Evolutionary conservation across 805 yeast genomes (phyloP), one percentile per base, ranked within the genome.

Genomic region (Saturnispora gosingensis): DNA sequence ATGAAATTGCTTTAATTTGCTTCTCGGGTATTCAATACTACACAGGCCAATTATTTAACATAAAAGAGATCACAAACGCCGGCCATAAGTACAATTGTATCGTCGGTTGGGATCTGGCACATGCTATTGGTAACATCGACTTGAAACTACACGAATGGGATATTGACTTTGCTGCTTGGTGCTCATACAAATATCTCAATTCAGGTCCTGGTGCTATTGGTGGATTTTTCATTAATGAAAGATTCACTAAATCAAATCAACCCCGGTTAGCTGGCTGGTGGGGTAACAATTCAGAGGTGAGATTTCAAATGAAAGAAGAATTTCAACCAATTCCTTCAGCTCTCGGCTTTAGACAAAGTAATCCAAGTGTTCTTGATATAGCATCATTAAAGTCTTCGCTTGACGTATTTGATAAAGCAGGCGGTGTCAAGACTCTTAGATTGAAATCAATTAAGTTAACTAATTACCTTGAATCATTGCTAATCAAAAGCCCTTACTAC

Each of bases 191-290:
- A 65, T 90, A 90, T 64, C 68, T 90, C 56, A 91, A 91, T 64
- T 67, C 95, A 3, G 98, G 98, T 0, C 97, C 98, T 0, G 98
- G 98, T 45, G 91, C 82, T 5, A 86, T 89, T 57, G 96, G 89
- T 5, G 96, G 97, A 1, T 74, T 88, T 22, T 90, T 80, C 60
- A 83, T 90, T 38, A 82, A 90, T 63, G 83, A 80, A 56, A 74
- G 67, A 54, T 55, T 56, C 39, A 43, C 43, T 6, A 30, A 54
- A 15, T 69, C 75, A 18, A 57, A 61, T 40, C 59, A 73, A 38
- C 86, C 96, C 1, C 72, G 97, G 54, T 70, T 88, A 48, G 95
- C 96, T 0, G 98, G 98, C 0, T 90, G 98, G 98, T 90, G 97
- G 97, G 97, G 97, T 1, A 90, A 88, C 62, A 81, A 84, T 58